Evolutionary conservation across 441 rosid species (phyloP), one percentile per base, ranked within the genome.

Genomic region (Geranium incanum): DNA sequence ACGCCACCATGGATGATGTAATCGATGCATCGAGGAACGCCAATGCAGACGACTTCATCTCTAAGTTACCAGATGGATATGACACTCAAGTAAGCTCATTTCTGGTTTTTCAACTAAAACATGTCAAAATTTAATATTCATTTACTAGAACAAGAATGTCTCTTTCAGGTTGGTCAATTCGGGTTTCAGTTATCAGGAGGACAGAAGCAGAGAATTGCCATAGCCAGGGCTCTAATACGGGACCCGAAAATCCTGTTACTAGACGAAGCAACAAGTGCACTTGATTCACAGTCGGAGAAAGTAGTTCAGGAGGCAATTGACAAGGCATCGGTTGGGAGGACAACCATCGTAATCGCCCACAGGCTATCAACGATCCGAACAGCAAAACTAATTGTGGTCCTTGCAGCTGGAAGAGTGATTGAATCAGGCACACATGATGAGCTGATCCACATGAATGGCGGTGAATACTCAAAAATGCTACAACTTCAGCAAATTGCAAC

Each of bases 111-210:
- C 48, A 52, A 21, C 12, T n/a, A 18, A 3, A 19, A 60, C 63
- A 36, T 13, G 23, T 28, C 33, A 28, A 28, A 1, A 28, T 28
- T 28, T 28, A 28, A 28, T 28, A 28, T 28, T 28, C 21, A 33
- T 71, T 45, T 71, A 43, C 67, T 66, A 5, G 19, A 39, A 39
- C 6, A 39, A 4, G 43, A 39, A 39, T 28, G 33, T 73, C 16
- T 5, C 1, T 78, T 36, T 36, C 39, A 88, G 89, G 89, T 86
- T 74, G 89, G 91, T 37, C 94, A 88, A 72, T 84, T 82, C 36
- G 94, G 91, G 16, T 81, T 85, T 80, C 88, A 88, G 59, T 71
- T 88, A 78, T 88, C 89, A 8, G 91, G 94, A 9, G 89, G 91
- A 68, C 94, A 88, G 70, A 88, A 88, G 84, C 89, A 86, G 81